phyloP scores from a whole-genome alignment of 2,329 filamentous ascomycete genomes.

The Trichoderma brevicompactum region DNA sequence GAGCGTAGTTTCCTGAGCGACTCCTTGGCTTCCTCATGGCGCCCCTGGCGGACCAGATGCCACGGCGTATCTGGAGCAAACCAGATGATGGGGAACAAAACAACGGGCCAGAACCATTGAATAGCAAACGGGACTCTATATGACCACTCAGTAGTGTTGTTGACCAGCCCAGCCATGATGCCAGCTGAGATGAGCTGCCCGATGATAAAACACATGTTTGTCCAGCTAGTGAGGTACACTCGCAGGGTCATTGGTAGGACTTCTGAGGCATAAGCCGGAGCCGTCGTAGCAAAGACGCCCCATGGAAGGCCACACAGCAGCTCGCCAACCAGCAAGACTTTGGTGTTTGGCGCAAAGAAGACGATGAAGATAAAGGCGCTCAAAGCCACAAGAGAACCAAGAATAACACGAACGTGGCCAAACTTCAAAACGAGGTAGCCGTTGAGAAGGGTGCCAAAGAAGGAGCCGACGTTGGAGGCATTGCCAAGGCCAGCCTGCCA shows the following conservation, averaged over 20 bases:
- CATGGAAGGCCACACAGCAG: slow-evolving; percentile 53
- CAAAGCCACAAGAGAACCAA: slow-evolving; percentile 35
- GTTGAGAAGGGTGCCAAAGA: slow-evolving; percentile 53
- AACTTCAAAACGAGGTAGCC: slow-evolving; percentile 53
- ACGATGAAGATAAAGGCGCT: slow-evolving; percentile 51
- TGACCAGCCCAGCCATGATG: slow-evolving; percentile 36
- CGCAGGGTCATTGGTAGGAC: slow-evolving; percentile 46
- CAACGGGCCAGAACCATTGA: slow-evolving; percentile 54
- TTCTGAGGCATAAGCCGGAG: slow-evolving; percentile 54
- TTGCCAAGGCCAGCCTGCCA: slow-evolving; percentile 57
- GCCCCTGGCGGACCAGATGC: slow-evolving; percentile 47
- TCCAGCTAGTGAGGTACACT: slow-evolving; percentile 51
- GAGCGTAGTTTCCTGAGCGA: slow-evolving; percentile 41
- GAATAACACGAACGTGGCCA: slow-evolving; percentile 41
- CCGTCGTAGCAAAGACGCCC: slow-evolving; percentile 51
- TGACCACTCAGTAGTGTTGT: slow-evolving; percentile 46
- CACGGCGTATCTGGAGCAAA: slow-evolving; percentile 54
- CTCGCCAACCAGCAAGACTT: slow-evolving; percentile 48
- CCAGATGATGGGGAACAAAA: slow-evolving; percentile 45
- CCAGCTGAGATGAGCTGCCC: slow-evolving; percentile 51
- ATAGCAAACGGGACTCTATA: slow-evolving; percentile 54
- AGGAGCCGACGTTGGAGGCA: slow-evolving; percentile 50
- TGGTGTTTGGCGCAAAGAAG: slow-evolving; percentile 49
- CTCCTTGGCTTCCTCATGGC: slow-evolving; percentile 42
- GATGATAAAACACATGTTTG: slow-evolving; percentile 54